A percentile compares a stretch with the other conserved stretches of the same genome.
Conservation (phyloP, 441 rosid species). For the Brassica hybrid region DNA sequence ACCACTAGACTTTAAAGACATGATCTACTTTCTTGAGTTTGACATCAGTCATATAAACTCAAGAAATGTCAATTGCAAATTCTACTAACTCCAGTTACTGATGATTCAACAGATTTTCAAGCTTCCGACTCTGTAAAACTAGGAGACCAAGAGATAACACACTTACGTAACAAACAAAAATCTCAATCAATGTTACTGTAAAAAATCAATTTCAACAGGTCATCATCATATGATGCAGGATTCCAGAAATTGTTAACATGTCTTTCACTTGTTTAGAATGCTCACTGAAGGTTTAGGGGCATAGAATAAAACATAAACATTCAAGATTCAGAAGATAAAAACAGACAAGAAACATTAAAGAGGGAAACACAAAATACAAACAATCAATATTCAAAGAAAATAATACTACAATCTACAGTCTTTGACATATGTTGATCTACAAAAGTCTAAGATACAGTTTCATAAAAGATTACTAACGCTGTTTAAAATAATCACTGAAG, state of each 20-base stretch:
- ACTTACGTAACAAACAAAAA: not conserved
- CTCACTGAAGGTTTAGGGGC: not conserved
- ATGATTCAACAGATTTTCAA: not conserved
- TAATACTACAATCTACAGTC: too few relatives aligned
- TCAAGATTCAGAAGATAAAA: not conserved
- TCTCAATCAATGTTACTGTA: not conserved
- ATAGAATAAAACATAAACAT: not conserved
- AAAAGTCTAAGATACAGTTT: too few relatives aligned
- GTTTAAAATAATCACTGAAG: too few relatives aligned
- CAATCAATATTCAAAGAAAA: too few relatives aligned
- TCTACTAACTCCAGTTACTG: not conserved
- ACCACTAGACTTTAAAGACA: too few relatives aligned
- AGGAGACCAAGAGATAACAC: not conserved
- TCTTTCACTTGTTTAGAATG: not conserved
- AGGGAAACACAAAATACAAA: not conserved
- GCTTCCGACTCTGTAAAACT: not conserved
- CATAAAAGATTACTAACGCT: too few relatives aligned
- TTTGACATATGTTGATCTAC: too few relatives aligned
- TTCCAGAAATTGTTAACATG: not conserved
- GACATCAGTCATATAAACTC: not conserved
- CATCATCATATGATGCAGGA: not conserved
- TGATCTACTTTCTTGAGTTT: not conserved
- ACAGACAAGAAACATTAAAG: not conserved
- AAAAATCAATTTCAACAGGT: not conserved
- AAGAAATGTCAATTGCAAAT: not conserved